A percentile compares a stretch with the other conserved stretches of the same genome.
Evolutionary conservation across 83 land plant genomes (phyloP).

Genomic region (Diphasiastrum complanatum): DNA sequence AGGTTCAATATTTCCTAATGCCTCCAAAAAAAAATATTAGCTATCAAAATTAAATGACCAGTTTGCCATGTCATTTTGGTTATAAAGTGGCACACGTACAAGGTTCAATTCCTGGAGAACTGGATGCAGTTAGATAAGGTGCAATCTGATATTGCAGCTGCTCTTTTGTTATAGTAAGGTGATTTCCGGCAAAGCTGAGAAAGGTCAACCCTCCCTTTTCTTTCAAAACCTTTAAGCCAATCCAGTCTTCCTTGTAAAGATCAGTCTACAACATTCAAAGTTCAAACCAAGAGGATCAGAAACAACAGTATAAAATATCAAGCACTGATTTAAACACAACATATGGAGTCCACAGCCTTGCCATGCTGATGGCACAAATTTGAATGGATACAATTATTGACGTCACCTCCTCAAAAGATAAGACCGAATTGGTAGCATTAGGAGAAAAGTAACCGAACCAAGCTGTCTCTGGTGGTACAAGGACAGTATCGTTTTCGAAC

Average conservation of each 20-base stretch:
- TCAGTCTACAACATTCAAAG: conserved; percentile 7
- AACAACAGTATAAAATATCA: neutral
- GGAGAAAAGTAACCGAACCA: conserved; percentile 23
- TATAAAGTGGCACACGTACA: no score
- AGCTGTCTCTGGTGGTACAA: conserved; percentile 20
- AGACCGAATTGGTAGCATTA: neutral
- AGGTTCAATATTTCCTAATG: no score
- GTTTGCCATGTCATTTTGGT: no score
- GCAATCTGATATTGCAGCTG: no score
- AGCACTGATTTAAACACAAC: no score
- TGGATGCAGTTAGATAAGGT: no score
- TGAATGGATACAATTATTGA: neutral
- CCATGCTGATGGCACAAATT: neutral
- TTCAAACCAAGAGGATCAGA: neutral
- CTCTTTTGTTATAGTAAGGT: neutral
- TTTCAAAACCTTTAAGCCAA: conserved; percentile 14
- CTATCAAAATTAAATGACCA: no score
- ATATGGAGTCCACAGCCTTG: neutral
- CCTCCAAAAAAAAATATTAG: no score
- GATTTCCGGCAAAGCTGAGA: conserved; percentile 9
- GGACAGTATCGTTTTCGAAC: conserved; percentile 18
- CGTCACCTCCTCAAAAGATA: conserved; percentile 15
- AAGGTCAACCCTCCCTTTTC: conserved; percentile 13
- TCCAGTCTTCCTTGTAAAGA: conserved; percentile 29
- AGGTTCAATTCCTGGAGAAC: no score